These are phyloP conservation scores for Rossbeevera mucosa DNA, from an alignment of 768 basidiomycete genomes.

Conservation along the genomic window DNA sequence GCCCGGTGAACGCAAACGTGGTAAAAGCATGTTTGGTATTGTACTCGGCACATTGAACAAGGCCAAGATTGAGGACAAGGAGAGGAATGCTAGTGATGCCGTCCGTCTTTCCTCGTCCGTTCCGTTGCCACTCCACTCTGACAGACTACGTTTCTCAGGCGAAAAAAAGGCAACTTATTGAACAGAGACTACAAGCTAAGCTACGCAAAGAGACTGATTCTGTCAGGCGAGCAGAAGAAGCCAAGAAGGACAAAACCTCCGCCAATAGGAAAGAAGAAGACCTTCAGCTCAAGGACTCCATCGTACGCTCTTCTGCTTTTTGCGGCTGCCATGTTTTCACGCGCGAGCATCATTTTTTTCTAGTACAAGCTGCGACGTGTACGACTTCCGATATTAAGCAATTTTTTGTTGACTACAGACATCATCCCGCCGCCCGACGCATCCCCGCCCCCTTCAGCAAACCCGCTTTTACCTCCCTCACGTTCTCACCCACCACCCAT, in stretches of 20 bases:
- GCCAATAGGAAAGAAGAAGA: conserved; percentile 83
- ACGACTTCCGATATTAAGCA: conserved; percentile 66
- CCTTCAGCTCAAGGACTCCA: conserved; percentile 72
- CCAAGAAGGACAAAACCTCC: conserved; percentile 72
- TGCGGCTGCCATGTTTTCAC: not conserved
- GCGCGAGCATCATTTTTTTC: not conserved
- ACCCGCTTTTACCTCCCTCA: conserved; percentile 44
- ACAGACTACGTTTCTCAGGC: conserved; percentile 45
- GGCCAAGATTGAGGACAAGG: conserved; percentile 83
- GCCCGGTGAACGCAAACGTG: conserved; percentile 69
- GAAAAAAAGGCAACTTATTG: conserved; percentile 77
- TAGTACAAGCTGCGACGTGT: conserved; percentile 72
- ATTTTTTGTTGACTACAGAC: conserved; percentile 76
- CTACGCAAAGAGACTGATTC: conserved; percentile 81
- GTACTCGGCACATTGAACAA: conserved; percentile 80
- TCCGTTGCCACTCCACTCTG: conserved; percentile 2
- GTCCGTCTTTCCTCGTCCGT: conserved; percentile 36
- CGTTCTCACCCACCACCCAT: conserved; percentile 72
- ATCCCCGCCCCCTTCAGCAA: conserved; percentile 24
- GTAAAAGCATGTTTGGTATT: conserved; percentile 85
- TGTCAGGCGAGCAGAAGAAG: conserved; percentile 81
- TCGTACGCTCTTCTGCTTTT: conserved; percentile 45
- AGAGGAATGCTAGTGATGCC: conserved; percentile 80
- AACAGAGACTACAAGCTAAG: conserved; percentile 81
- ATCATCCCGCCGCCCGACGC: conserved; percentile 42